A percentile compares a stretch with the other conserved stretches of the same genome.
Evolutionary conservation across 441 rosid species (phyloP).

Genomic region (Rhodomyrtus psidioides): DNA sequence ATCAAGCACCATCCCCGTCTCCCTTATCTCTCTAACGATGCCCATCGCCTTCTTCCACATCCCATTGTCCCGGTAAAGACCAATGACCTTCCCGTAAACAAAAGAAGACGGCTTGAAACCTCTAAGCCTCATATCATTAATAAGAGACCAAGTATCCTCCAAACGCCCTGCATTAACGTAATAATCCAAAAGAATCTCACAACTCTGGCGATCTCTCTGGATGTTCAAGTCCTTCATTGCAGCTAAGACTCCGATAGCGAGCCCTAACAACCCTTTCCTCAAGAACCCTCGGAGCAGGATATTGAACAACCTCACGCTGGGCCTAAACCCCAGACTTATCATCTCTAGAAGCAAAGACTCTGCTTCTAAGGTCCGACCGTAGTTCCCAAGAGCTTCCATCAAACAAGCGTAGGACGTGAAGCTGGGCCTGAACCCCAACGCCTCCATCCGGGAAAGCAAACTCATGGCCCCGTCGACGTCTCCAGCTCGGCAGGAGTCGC

Average conservation of each 20-base stretch:
- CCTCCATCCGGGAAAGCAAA: conserved; percentile 43
- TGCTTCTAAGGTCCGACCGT: conserved; percentile 55
- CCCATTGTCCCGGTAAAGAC: conserved; percentile 64
- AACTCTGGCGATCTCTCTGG: conserved; percentile 32
- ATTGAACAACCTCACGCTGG: conserved; percentile 27
- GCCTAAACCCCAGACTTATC: conserved; percentile 22
- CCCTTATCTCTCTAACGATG: conserved; percentile 46
- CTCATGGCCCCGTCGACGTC: conserved; percentile 38
- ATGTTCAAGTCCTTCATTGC: conserved; percentile 24
- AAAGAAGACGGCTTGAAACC: conserved; percentile 33
- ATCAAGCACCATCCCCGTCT: conserved; percentile 38
- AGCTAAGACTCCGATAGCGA: conserved; percentile 29
- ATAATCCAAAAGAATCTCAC: conserved; percentile 43
- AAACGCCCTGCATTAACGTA: conserved; percentile 50
- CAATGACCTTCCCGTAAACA: conserved; percentile 45
- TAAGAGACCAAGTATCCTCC: conserved; percentile 49
- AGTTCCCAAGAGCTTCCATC: conserved; percentile 33
- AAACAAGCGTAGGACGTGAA: conserved; percentile 28
- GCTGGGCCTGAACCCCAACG: conserved; percentile 32
- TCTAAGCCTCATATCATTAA: conserved; percentile 43
- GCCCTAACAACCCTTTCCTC: conserved; percentile 43
- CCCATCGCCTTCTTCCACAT: conserved; percentile 75
- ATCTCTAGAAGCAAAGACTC: conserved; percentile 55
- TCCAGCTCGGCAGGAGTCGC: conserved; percentile 26
- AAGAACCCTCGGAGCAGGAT: conserved; percentile 40